phyloP scores from a whole-genome alignment of 441 rosid genomes.

The Pelargonium fulgidum region DNA sequence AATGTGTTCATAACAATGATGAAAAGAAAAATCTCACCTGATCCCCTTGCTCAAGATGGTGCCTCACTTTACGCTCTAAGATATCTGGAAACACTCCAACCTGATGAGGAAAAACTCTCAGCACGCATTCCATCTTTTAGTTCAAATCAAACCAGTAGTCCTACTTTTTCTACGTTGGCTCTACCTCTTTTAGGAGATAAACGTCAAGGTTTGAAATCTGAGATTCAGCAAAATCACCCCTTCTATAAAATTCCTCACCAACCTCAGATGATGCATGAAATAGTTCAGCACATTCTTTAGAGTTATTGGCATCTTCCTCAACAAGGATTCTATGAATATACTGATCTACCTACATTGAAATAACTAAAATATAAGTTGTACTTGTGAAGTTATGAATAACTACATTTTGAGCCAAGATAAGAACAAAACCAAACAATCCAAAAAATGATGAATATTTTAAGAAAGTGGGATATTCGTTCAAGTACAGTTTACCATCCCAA shows the following conservation, averaged over 20 bases:
- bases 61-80: slow-evolving; percentile 59
- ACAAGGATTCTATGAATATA: slow-evolving; percentile 72
- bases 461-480: slow-evolving; percentile 8
- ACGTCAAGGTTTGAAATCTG: slow-evolving; percentile 44
- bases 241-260: slow-evolving; percentile 54
- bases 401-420: not conserved
- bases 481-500: slow-evolving; percentile 5
- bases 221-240: slow-evolving; percentile 74
- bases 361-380: slow-evolving; percentile 5
- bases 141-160: slow-evolving; percentile 2
- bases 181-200: slow-evolving; percentile 64
- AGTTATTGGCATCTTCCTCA: slow-evolving; percentile 57
- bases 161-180: not conserved
- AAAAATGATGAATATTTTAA: slow-evolving; percentile 11
- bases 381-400: not conserved
- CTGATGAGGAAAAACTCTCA: slow-evolving; percentile 31
- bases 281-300: slow-evolving; percentile 35
- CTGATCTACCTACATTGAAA: slow-evolving; percentile 58
- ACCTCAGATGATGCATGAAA: slow-evolving; percentile 59
- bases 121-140: slow-evolving; percentile 15
- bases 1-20: slow-evolving; percentile 8
- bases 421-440: not conserved
- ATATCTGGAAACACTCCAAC: slow-evolving; percentile 83
- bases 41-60: slow-evolving; percentile 66
- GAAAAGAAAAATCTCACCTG: slow-evolving; percentile 43